A percentile compares a stretch with the other conserved stretches of the same genome.
Evolutionary conservation across 2,329 filamentous ascomycete species (phyloP).

Genomic region (Arthrobotrys musiformis): DNA sequence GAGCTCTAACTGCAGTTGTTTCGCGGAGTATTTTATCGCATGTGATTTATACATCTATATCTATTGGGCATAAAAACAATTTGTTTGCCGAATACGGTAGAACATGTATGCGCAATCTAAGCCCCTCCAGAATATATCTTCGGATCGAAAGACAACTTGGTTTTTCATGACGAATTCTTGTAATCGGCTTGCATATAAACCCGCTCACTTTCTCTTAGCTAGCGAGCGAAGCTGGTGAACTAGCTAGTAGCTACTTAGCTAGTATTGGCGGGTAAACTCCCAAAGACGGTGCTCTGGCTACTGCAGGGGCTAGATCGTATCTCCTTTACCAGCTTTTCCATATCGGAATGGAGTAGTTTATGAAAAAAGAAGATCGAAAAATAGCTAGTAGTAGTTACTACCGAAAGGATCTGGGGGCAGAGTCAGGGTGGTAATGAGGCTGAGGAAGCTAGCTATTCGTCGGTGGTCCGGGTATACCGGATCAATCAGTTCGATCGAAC

Average conservation of each 20-base stretch:
- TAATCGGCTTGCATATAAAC: conserved; percentile 36
- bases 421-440: conserved; percentile 34
- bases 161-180: conserved; percentile 21
- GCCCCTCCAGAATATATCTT: background rate
- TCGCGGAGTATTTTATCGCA: background rate
- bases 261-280: conserved; percentile 18
- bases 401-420: conserved; percentile 28
- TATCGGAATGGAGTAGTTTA: no score
- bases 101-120: conserved; percentile 17
- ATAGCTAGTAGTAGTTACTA: no score
- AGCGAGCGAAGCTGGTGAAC: background rate
- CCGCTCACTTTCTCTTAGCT: background rate
- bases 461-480: conserved; percentile 55
- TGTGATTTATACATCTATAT: background rate
- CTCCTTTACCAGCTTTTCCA: background rate
- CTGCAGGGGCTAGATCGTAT: conserved; percentile 6
- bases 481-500: conserved; percentile 30
- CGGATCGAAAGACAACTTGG: background rate
- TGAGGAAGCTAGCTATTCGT: conserved; percentile 22
- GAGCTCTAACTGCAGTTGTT: background rate
- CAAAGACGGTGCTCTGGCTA: background rate
- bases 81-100: conserved; percentile 1
- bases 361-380: no score
- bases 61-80: background rate
- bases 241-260: no score